phyloP scores from a whole-genome alignment of 1,284 basidiomycete species.

The Cryptococcus sp. region DNA sequence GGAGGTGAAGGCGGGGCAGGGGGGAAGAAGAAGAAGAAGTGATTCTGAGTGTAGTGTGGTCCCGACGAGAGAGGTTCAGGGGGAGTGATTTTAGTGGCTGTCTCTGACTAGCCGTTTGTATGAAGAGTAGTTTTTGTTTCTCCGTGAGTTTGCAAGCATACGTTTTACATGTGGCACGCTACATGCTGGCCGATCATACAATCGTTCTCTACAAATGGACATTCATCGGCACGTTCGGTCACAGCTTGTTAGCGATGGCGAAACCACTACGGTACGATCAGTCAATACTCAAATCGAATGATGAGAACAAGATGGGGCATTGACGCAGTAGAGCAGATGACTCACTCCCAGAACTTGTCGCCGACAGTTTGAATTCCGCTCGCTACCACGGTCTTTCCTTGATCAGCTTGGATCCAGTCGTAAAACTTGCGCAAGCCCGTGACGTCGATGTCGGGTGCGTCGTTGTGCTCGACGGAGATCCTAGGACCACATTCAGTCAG shows the following conservation, averaged over 20 bases:
- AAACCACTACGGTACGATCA: not conserved
- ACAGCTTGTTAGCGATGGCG: not conserved
- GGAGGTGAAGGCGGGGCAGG: no score
- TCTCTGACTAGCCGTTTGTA: no score
- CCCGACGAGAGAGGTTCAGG: no score
- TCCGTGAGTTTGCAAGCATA: no score
- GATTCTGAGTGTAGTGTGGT: no score
- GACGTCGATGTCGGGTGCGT: conserved; percentile 25
- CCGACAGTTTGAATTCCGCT: conserved; percentile 47
- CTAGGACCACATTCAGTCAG: conserved; percentile 1
- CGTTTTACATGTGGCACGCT: no score
- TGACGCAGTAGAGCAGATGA: not conserved
- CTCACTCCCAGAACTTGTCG: conserved; percentile 50
- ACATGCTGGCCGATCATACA: no score
- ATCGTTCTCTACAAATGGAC: no score
- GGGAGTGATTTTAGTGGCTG: no score
- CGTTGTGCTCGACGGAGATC: conserved; percentile 23
- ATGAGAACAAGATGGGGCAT: not conserved
- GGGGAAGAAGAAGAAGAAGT: not conserved
- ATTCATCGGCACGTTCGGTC: not conserved
- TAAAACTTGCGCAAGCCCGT: conserved; percentile 40
- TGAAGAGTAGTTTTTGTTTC: no score
- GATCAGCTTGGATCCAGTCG: conserved; percentile 46
- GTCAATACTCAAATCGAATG: not conserved
- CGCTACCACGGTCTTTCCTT: conserved; percentile 42